These are phyloP conservation scores for Rhynchospora breviuscula DNA, from an alignment of 176 grass and related monocot genomes.

Conservation along the genomic window DNA sequence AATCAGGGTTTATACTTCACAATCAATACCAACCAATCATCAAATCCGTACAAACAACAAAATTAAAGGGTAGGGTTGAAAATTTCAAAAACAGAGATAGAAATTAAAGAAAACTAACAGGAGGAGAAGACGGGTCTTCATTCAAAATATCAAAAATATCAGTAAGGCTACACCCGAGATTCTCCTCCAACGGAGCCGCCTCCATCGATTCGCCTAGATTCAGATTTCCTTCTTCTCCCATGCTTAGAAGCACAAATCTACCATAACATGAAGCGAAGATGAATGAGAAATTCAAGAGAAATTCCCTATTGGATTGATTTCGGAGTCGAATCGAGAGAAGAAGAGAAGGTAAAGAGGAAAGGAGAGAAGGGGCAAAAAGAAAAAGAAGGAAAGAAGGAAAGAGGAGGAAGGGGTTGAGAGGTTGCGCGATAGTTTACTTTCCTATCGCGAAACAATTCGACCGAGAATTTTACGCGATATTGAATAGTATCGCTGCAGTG, in stretches of 20 bases:
- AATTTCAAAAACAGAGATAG: neutral
- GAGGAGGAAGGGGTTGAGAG: neutral
- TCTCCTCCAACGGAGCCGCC: neutral
- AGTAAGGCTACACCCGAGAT: slow-evolving; percentile 9
- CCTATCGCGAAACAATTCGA: neutral
- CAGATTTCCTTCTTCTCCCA: slow-evolving; percentile 18
- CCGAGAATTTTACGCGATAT: neutral
- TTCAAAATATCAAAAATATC: slow-evolving; percentile 16
- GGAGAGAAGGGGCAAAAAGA: neutral
- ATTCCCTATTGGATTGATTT: neutral
- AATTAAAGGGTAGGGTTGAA: neutral
- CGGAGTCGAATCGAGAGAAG: neutral
- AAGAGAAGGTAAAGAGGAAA: neutral
- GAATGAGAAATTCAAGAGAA: neutral
- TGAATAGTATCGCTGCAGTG: neutral
- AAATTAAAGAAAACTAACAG: neutral
- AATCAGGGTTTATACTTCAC: neutral
- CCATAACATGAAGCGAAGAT: neutral
- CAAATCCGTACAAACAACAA: neutral
- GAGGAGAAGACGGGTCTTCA: neutral
- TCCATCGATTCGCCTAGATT: slow-evolving; percentile 8
- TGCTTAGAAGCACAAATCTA: neutral
- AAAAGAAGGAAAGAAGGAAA: neutral
- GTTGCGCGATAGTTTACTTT: slow-evolving; percentile 22
- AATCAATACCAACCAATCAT: neutral